phyloP scores from a whole-genome alignment of 768 basidiomycete genomes.

The Boletus insuetus region DNA sequence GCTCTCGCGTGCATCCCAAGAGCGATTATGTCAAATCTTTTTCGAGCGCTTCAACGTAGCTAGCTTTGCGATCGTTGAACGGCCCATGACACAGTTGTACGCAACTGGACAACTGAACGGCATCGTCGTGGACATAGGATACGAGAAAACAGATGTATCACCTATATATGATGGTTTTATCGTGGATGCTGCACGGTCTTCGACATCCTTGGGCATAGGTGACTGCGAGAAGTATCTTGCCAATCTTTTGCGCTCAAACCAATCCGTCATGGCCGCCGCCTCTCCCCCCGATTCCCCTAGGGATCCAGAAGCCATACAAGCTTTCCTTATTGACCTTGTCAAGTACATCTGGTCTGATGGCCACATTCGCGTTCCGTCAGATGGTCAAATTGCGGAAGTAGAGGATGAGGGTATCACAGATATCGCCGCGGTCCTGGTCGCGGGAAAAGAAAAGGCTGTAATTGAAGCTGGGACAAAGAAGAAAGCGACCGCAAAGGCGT shows the following conservation, averaged over 20 bases:
- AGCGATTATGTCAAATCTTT: slow-evolving; percentile 77
- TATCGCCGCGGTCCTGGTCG: slow-evolving; percentile 85
- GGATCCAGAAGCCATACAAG: slow-evolving; percentile 45
- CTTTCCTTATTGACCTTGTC: slow-evolving; percentile 61
- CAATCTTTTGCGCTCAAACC: slow-evolving; percentile 66
- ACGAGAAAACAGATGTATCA: slow-evolving; percentile 71
- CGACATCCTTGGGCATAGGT: slow-evolving; percentile 61
- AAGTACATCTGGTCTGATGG: slow-evolving; percentile 61
- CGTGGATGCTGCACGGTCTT: slow-evolving; percentile 49
- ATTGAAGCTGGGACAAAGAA: slow-evolving; percentile 85
- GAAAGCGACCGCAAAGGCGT: slow-evolving; percentile 65
- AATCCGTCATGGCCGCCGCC: slow-evolving; percentile 55
- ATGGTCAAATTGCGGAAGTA: slow-evolving; percentile 60
- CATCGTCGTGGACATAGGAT: slow-evolving; percentile 79
- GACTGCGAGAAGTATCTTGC: slow-evolving; percentile 79
- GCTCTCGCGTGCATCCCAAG: slow-evolving; percentile 64
- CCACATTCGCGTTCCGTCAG: slow-evolving; percentile 69
- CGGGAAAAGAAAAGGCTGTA: slow-evolving; percentile 87
- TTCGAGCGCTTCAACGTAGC: slow-evolving; percentile 93
- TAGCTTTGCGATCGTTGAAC: slow-evolving; percentile 75
- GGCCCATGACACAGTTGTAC: slow-evolving; percentile 82
- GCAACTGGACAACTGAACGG: slow-evolving; percentile 69
- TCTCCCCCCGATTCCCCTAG: slow-evolving; percentile 51
- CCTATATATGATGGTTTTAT: slow-evolving; percentile 75
- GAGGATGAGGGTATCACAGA: slow-evolving; percentile 89